phyloP scores from a whole-genome alignment of 164 flowering plant genomes.

The Sextonia rubra region DNA sequence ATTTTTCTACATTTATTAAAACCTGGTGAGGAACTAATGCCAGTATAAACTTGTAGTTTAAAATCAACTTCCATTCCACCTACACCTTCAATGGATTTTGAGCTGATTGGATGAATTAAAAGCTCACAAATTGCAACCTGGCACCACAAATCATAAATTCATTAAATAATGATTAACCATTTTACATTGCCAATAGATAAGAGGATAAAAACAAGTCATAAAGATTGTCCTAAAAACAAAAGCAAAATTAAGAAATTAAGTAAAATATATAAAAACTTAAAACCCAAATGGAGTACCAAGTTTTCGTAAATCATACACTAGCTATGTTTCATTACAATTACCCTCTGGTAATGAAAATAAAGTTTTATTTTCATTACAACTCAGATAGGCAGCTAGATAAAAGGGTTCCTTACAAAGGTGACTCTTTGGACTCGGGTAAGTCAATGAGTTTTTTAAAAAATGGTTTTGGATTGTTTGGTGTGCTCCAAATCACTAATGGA shows the following conservation, averaged over 20 bases:
- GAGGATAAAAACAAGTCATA: not conserved
- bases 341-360: not conserved
- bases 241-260: not conserved
- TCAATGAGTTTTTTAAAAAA: no score
- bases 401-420: no score
- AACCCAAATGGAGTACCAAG: not conserved
- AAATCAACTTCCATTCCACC: slow-evolving; percentile 90
- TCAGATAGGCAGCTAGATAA: no score
- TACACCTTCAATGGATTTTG: slow-evolving; percentile 87
- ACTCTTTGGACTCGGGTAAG: no score
- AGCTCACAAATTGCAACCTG: slow-evolving; percentile 70
- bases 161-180: not conserved
- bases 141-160: not conserved
- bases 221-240: not conserved
- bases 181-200: not conserved
- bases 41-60: no score
- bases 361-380: no score
- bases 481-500: no score
- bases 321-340: not conserved
- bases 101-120: slow-evolving; percentile 93
- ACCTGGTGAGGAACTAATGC: not conserved
- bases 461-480: no score
- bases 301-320: not conserved
- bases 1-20: not conserved
- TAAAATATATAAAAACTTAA: not conserved